phyloP scores from a whole-genome alignment of 192 early-diverging fungal genomes.

The Geranomyces variabilis region DNA sequence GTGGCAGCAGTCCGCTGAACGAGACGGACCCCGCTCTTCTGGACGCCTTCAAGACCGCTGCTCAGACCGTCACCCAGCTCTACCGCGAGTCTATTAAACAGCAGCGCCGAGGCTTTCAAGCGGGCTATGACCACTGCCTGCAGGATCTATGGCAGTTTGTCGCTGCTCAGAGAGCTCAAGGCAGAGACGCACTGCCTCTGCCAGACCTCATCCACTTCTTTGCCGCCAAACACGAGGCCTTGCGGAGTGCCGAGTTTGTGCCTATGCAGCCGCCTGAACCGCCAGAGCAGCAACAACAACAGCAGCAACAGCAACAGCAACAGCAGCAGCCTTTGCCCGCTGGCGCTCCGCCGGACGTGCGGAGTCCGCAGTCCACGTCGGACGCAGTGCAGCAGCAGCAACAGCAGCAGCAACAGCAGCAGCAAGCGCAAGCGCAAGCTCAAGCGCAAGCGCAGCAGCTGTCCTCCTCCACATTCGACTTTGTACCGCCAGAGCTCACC shows the following conservation, averaged over 20 bases:
- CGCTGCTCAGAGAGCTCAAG: slow-evolving; percentile 18
- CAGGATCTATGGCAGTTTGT: slow-evolving; percentile 43
- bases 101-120: slow-evolving; percentile 35
- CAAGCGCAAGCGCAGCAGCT: not conserved
- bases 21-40: slow-evolving; percentile 31
- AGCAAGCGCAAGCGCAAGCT: not conserved
- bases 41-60: slow-evolving; percentile 41
- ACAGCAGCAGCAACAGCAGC: slow-evolving; percentile 17
- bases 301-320: slow-evolving; percentile 23
- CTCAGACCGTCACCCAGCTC: slow-evolving; percentile 44
- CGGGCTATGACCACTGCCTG: slow-evolving; percentile 47
- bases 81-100: slow-evolving; percentile 46
- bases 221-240: slow-evolving; percentile 21
- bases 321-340: not conserved
- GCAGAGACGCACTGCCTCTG: slow-evolving; percentile 1
- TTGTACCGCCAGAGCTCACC: slow-evolving; percentile 1
- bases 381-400: slow-evolving; percentile 12
- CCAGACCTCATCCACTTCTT: slow-evolving; percentile 22
- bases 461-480: slow-evolving; percentile 6
- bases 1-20: too few relatives aligned
- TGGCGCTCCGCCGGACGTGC: not conserved
- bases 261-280: slow-evolving; percentile 12
- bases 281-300: not conserved
- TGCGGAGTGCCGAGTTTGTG: not conserved
- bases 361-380: not conserved